phyloP scores from a whole-genome alignment of 495 filamentous ascomycete species.

The Neurospora hispaniola region DNA sequence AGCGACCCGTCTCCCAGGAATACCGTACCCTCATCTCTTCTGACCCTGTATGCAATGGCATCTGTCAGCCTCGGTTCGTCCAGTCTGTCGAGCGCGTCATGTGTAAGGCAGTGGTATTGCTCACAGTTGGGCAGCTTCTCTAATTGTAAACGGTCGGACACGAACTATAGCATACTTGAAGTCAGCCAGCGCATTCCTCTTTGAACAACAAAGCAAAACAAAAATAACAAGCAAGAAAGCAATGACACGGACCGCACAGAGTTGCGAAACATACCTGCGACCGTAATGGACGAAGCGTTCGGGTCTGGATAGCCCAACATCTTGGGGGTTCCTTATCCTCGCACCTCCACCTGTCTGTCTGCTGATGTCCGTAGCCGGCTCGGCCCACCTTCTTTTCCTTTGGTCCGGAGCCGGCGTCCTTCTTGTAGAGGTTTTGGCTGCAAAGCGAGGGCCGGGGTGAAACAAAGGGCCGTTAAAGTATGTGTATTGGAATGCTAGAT shows the following conservation, averaged over 20 bases:
- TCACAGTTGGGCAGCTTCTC: conserved; percentile 58
- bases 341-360: background rate
- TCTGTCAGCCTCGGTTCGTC: conserved; percentile 9
- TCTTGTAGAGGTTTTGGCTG: background rate
- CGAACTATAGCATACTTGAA: conserved; percentile 47
- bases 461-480: background rate
- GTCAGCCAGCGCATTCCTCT: conserved; percentile 1
- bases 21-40: conserved; percentile 73
- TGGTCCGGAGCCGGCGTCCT: background rate
- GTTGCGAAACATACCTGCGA: conserved; percentile 38
- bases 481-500: background rate
- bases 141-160: conserved; percentile 87
- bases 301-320: conserved; percentile 24
- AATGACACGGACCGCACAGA: background rate
- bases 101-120: conserved; percentile 3
- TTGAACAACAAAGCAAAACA: background rate
- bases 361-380: background rate
- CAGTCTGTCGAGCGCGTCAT: background rate
- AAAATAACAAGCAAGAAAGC: background rate
- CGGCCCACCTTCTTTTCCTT: background rate
- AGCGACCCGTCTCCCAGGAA: conserved; percentile 95
- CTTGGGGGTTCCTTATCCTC: conserved; percentile 5
- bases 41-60: conserved; percentile 38
- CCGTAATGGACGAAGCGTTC: conserved; percentile 46
- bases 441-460: background rate